phyloP scores from a whole-genome alignment of 2,329 filamentous ascomycete species.

The Aspergillus japonicus region DNA sequence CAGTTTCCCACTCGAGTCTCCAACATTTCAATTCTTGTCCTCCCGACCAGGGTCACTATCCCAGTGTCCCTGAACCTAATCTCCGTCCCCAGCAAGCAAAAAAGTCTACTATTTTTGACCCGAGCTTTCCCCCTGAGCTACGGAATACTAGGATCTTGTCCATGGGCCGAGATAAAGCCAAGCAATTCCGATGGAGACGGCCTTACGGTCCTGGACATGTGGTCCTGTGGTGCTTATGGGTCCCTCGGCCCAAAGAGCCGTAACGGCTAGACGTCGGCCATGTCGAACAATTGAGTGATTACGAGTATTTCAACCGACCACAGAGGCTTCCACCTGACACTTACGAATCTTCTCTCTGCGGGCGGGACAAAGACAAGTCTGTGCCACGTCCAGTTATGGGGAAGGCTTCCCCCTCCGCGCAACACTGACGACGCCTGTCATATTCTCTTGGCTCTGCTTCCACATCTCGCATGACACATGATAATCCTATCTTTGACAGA shows the following conservation, averaged over 20 bases:
- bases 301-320: too few relatives aligned
- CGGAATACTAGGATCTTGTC: background rate
- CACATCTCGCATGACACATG: background rate
- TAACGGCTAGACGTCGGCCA: background rate
- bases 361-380: too few relatives aligned
- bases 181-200: background rate
- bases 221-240: background rate
- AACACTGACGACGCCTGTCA: background rate
- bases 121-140: background rate
- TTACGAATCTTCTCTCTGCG: too few relatives aligned
- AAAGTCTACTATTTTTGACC: background rate
- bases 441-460: too few relatives aligned
- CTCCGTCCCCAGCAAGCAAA: background rate
- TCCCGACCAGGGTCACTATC: background rate
- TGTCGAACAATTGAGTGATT: too few relatives aligned
- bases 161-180: background rate
- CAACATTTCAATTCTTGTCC: background rate
- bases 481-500: background rate
- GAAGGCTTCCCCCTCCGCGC: too few relatives aligned
- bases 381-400: too few relatives aligned
- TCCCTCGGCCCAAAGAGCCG: background rate
- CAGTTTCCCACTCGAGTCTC: too few relatives aligned
- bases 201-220: background rate
- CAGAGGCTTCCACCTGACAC: too few relatives aligned
- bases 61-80: background rate